These are phyloP conservation scores for Talaromyces rugulosus DNA, from an alignment of 2,329 filamentous ascomycete genomes.

Conservation along the genomic window DNA sequence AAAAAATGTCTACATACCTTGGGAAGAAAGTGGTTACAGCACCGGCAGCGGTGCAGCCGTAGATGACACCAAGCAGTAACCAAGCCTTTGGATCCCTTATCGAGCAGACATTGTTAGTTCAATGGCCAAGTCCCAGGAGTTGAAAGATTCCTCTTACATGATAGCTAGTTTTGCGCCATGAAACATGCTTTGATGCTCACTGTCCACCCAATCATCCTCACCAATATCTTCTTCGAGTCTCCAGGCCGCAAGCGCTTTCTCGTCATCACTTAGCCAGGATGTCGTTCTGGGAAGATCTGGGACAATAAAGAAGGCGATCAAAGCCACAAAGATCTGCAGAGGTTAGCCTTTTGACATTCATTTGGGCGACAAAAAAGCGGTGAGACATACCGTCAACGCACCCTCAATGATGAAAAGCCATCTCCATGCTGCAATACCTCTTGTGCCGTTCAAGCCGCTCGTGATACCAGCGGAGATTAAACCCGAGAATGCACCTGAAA, in stretches of 20 bases:
- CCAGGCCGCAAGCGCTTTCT: constrained; percentile 57
- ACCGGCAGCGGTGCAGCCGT: constrained; percentile 15
- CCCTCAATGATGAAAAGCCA: constrained; percentile 53
- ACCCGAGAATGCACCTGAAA: constrained; percentile 40
- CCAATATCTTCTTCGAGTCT: constrained; percentile 63
- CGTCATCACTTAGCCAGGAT: constrained; percentile 56
- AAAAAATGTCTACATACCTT: constrained; percentile 4
- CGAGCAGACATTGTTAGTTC: neutral
- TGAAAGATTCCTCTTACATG: neutral
- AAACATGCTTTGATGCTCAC: constrained; percentile 47
- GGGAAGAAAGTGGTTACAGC: constrained; percentile 18
- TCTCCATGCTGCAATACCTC: constrained; percentile 39
- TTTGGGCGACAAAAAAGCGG: too few relatives aligned
- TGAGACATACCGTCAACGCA: neutral
- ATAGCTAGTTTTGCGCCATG: constrained; percentile 43
- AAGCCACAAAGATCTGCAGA: constrained; percentile 50
- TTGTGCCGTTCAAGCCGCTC: constrained; percentile 31
- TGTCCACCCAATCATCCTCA: constrained; percentile 59
- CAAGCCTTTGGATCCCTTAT: constrained; percentile 14
- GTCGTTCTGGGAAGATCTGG: constrained; percentile 65
- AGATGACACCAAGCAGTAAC: constrained; percentile 16
- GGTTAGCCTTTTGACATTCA: neutral
- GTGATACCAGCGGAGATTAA: constrained; percentile 33
- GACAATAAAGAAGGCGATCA: constrained; percentile 55
- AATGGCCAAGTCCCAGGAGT: neutral